These are phyloP conservation scores for Suillus luteus DNA, from an alignment of 768 basidiomycete species.

Conservation along the genomic window DNA sequence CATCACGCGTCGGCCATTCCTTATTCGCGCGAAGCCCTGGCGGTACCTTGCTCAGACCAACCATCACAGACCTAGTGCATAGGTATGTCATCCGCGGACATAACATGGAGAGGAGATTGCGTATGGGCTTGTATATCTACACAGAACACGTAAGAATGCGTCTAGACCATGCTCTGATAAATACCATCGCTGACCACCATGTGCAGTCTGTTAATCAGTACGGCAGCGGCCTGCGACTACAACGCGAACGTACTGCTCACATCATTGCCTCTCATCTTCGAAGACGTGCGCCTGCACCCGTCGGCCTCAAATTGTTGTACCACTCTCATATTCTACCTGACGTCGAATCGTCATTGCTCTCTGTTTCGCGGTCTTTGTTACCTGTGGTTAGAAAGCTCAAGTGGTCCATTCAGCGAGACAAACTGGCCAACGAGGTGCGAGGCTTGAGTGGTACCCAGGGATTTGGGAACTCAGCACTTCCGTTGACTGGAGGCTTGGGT, in stretches of 20 bases:
- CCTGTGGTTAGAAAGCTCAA: constrained; percentile 68
- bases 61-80: constrained; percentile 65
- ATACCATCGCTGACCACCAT: background rate
- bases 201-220: constrained; percentile 67
- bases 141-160: constrained; percentile 53
- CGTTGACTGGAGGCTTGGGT: constrained; percentile 41
- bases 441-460: constrained; percentile 36
- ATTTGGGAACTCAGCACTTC: constrained; percentile 17
- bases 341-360: constrained; percentile 56
- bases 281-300: constrained; percentile 42
- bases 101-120: constrained; percentile 65
- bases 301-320: constrained; percentile 47
- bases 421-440: constrained; percentile 58
- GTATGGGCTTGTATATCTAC: constrained; percentile 65
- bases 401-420: constrained; percentile 69
- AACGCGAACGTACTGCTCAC: constrained; percentile 53
- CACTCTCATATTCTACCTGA: constrained; percentile 60
- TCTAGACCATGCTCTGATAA: constrained; percentile 4
- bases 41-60: constrained; percentile 62
- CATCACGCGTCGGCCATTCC: constrained; percentile 66
- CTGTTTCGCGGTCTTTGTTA: constrained; percentile 60
- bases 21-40: constrained; percentile 60
- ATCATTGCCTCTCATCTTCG: constrained; percentile 57
- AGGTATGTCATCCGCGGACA: constrained; percentile 71
- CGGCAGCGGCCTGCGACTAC: constrained; percentile 54